These are phyloP conservation scores for Dillenia suffruticosa DNA, from an alignment of 164 flowering plant species.

Conservation along the genomic window DNA sequence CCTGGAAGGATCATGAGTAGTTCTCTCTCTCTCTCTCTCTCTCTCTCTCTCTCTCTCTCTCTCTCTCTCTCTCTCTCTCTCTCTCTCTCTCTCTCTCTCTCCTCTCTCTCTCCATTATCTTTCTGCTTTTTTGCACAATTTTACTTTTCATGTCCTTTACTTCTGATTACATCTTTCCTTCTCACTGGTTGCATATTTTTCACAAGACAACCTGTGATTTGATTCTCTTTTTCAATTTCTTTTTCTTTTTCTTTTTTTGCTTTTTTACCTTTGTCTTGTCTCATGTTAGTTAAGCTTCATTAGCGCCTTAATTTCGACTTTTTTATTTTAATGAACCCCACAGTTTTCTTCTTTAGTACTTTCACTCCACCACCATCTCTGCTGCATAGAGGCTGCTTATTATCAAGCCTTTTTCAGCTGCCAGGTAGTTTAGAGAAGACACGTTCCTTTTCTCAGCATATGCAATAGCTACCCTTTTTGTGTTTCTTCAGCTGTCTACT, in stretches of 20 bases:
- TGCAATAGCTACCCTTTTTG: neutral
- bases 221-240: neutral
- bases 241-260: neutral
- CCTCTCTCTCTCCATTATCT: neutral
- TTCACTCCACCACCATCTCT: neutral
- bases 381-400: conserved; percentile 33
- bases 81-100: neutral
- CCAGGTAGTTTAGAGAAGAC: neutral
- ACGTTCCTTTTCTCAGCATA: neutral
- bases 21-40: neutral
- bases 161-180: neutral
- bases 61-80: neutral
- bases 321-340: neutral
- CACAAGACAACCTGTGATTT: conserved; percentile 22
- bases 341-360: neutral
- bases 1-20: conserved; percentile 34
- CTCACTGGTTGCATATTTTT: conserved; percentile 32
- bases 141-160: neutral
- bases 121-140: too few species aligned
- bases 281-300: neutral
- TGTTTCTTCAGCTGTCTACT: neutral
- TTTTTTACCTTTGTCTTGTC: neutral
- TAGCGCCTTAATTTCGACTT: neutral
- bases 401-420: conserved; percentile 27
- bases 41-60: conserved; percentile 1